phyloP scores from a whole-genome alignment of 108 stramenopile species.

The Nitzschia sp. region DNA sequence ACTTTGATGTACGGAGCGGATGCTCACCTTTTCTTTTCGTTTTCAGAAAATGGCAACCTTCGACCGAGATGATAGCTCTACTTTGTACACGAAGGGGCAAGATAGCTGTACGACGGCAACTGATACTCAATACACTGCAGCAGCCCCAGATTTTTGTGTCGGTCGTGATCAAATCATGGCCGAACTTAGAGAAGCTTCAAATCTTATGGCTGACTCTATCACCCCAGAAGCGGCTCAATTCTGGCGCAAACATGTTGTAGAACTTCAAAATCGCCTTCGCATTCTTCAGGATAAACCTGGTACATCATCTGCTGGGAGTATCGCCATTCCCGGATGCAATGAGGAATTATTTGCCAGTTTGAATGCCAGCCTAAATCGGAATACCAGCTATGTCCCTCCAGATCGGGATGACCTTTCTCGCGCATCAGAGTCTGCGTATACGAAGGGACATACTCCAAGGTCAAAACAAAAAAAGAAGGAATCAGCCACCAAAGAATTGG shows the following conservation, averaged over 20 bases:
- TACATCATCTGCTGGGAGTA: neutral
- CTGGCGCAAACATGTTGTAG: slow-evolving; percentile 76
- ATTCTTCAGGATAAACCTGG: slow-evolving; percentile 16
- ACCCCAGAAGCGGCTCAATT: slow-evolving; percentile 74
- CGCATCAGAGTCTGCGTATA: neutral
- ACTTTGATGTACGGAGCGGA: no score
- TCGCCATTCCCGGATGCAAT: neutral
- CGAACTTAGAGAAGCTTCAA: slow-evolving; percentile 71
- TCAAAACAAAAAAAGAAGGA: neutral
- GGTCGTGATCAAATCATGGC: slow-evolving; percentile 58
- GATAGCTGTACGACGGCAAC: no score
- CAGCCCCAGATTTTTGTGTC: no score
- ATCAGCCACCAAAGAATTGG: neutral
- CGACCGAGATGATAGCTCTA: no score
- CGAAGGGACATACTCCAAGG: neutral
- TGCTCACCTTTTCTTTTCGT: no score
- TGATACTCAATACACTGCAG: no score
- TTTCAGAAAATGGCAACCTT: no score
- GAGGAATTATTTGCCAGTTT: neutral
- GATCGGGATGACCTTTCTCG: neutral
- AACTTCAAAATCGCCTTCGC: slow-evolving; percentile 57
- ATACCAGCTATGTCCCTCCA: slow-evolving; percentile 8
- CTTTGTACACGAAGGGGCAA: no score
- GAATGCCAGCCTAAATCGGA: neutral
- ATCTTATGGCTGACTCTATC: slow-evolving; percentile 63